Evolutionary conservation across 257 asterid genomes (phyloP).

Genomic region (Nicotiana obtusifolia): DNA sequence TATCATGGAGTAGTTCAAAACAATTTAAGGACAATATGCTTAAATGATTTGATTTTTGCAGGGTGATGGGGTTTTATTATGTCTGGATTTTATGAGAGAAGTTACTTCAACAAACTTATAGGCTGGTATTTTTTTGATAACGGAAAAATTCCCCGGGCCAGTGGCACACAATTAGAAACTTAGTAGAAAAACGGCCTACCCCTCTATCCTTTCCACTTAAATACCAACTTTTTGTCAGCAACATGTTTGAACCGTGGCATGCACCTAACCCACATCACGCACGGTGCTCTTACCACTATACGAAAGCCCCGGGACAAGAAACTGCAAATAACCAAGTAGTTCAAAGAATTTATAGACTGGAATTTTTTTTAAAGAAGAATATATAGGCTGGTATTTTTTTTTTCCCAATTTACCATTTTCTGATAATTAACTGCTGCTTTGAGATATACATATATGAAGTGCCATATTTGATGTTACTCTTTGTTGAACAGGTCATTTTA

Average conservation of each 20-base stretch:
- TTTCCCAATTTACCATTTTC: not conserved
- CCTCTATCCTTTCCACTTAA: no score
- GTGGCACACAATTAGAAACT: no score
- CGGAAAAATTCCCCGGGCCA: no score
- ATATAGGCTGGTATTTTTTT: not conserved
- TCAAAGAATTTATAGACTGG: not conserved
- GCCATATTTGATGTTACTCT: not conserved
- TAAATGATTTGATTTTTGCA: not conserved
- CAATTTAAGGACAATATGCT: not conserved
- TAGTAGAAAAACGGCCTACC: no score
- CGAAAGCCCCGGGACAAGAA: no score
- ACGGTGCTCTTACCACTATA: no score
- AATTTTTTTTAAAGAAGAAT: not conserved
- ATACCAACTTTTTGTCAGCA: no score
- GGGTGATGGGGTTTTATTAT: not conserved
- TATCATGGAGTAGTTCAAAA: not conserved
- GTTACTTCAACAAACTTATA: not conserved
- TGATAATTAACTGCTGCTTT: not conserved
- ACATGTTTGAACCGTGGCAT: no score
- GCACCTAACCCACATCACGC: no score
- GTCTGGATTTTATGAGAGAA: not conserved
- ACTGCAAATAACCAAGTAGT: not conserved
- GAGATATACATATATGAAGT: not conserved
- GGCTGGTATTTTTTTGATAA: not conserved
- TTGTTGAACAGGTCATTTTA: conserved; percentile 53